These are phyloP conservation scores for Botryotinia globosa DNA, from an alignment of 2,329 filamentous ascomycete species.

Conservation along the genomic window DNA sequence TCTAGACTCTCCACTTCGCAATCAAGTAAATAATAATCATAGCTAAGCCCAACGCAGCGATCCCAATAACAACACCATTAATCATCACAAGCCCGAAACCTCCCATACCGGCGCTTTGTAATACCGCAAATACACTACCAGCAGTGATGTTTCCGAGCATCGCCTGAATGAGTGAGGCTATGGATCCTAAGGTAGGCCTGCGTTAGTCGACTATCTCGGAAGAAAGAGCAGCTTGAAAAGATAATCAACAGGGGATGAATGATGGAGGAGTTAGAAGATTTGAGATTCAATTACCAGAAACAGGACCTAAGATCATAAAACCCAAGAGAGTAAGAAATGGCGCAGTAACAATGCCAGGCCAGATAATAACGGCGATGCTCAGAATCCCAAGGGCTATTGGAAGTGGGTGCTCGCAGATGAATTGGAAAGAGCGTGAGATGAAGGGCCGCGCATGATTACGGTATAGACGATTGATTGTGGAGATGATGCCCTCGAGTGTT, in stretches of 20 bases:
- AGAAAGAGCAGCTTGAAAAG: rapidly evolving
- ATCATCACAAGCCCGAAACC: background rate
- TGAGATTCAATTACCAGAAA: background rate
- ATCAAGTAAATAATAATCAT: background rate
- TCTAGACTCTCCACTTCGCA: too few species aligned
- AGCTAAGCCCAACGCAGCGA: background rate
- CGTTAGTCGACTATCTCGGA: background rate
- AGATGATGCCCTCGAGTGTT: background rate
- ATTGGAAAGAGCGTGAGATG: background rate
- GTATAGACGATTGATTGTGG: background rate
- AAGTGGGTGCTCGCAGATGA: background rate
- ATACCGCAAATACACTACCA: background rate
- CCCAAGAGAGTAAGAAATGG: background rate
- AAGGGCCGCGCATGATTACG: background rate
- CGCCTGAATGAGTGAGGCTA: background rate
- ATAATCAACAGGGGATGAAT: background rate
- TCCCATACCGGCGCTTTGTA: slow-evolving; percentile 1
- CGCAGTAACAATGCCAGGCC: background rate
- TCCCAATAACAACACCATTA: background rate
- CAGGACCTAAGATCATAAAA: background rate
- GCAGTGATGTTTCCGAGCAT: background rate
- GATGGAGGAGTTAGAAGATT: background rate
- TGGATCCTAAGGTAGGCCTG: background rate
- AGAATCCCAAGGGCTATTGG: background rate
- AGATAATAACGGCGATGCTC: background rate